Evolutionary conservation across 768 basidiomycete species (phyloP).

Genomic region (Lactifluus hygrophoroides): DNA sequence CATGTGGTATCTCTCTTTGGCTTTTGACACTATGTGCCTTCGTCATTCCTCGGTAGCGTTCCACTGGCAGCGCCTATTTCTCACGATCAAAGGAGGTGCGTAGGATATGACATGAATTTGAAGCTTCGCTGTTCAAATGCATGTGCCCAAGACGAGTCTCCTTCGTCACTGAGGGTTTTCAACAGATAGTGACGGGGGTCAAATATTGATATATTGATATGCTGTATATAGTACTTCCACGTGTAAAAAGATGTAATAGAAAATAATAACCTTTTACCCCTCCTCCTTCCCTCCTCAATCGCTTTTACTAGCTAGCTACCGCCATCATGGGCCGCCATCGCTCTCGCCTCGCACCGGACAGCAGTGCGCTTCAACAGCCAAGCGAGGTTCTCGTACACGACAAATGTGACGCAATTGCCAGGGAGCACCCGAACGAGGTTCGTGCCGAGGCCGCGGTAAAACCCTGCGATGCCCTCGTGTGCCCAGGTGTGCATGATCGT

Average conservation of each 20-base stretch:
- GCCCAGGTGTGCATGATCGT: constrained; percentile 75
- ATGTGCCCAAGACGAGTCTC: too few relatives aligned
- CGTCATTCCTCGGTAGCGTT: too few relatives aligned
- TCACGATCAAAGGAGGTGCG: too few relatives aligned
- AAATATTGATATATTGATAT: too few relatives aligned
- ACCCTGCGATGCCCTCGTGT: constrained; percentile 73
- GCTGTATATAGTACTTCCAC: too few relatives aligned
- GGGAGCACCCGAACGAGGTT: constrained; percentile 93
- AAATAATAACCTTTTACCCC: not conserved
- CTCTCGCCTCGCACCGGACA: constrained; percentile 34
- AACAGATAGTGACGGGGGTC: too few relatives aligned
- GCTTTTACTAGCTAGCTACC: not conserved
- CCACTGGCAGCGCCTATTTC: too few relatives aligned
- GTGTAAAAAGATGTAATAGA: not conserved
- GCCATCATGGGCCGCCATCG: not conserved
- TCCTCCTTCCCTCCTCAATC: not conserved
- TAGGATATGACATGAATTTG: too few relatives aligned
- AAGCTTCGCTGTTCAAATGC: too few relatives aligned
- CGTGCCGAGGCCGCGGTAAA: constrained; percentile 92
- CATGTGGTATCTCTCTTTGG: too few relatives aligned
- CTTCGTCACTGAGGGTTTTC: too few relatives aligned
- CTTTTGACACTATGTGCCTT: too few relatives aligned
- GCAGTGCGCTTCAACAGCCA: constrained; percentile 70
- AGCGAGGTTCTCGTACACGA: constrained; percentile 90
- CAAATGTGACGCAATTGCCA: constrained; percentile 96